A percentile compares a stretch with the other conserved stretches of the same genome.
Conservation (phyloP, 1,139 yeast species). For the Suhomyces bribrorum region DNA sequence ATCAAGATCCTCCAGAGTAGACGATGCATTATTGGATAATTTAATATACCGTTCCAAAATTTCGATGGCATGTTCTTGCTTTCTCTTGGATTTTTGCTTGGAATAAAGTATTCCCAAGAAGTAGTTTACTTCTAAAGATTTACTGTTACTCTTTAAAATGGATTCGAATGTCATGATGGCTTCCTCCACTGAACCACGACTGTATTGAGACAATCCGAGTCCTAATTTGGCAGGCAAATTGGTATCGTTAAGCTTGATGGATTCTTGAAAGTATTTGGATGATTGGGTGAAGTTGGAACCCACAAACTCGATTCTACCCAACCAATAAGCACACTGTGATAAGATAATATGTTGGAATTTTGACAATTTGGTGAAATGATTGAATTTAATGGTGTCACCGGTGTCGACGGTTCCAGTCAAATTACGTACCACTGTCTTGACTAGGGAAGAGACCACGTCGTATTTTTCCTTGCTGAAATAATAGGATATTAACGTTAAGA, state of each 20-base stretch:
- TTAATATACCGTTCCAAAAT: conserved; percentile 72
- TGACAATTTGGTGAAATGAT: conserved; percentile 25
- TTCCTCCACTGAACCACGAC: conserved; percentile 75
- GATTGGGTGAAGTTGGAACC: conserved; percentile 64
- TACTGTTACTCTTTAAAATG: conserved; percentile 65
- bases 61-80: conserved; percentile 55
- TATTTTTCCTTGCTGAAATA: conserved; percentile 62
- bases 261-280: conserved; percentile 69
- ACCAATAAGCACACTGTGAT: conserved; percentile 86
- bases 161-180: conserved; percentile 84
- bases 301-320: conserved; percentile 73
- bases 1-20: conserved; percentile 26
- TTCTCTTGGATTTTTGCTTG: conserved; percentile 38
- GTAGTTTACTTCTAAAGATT: conserved; percentile 73
- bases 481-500: conserved; percentile 51
- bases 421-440: conserved; percentile 49
- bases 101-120: conserved; percentile 76
- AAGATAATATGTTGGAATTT: conserved; percentile 41
- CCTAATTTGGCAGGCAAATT: conserved; percentile 77
- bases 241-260: conserved; percentile 62
- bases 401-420: conserved; percentile 36
- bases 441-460: conserved; percentile 57
- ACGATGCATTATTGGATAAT: conserved; percentile 47
- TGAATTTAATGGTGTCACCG: conserved; percentile 19
- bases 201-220: conserved; percentile 80